Conservation (phyloP, 306 rosid genomes). For the Prunus persica region Prunus_persica_NCBIv2 NC_034016.1:15977501-15978000, state of each 20-base stretch:
- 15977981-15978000: constrained; percentile 62
- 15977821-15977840: not conserved
- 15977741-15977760: not conserved
- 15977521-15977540: constrained; percentile 67
- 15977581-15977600: constrained; percentile 85
- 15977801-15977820: constrained; percentile 9
- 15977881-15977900: constrained; percentile 5
- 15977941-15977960: not conserved
- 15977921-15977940: constrained; percentile 8
- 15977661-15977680: constrained; percentile 1
- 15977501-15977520: constrained; percentile 67
- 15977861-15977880: not conserved
- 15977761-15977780: not conserved
- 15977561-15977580: constrained; percentile 93
- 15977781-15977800: not conserved
- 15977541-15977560: constrained; percentile 95
- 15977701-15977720: constrained; percentile 2
- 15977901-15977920: constrained; percentile 17
- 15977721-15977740: not conserved
- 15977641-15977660: not conserved
- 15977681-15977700: not conserved
- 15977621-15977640: constrained; percentile 23
- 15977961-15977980: not conserved
- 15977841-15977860: constrained; percentile 9
- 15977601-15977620: constrained; percentile 79